phyloP scores from a whole-genome alignment of 1,284 basidiomycete species.

The Boletus calvinii region DNA sequence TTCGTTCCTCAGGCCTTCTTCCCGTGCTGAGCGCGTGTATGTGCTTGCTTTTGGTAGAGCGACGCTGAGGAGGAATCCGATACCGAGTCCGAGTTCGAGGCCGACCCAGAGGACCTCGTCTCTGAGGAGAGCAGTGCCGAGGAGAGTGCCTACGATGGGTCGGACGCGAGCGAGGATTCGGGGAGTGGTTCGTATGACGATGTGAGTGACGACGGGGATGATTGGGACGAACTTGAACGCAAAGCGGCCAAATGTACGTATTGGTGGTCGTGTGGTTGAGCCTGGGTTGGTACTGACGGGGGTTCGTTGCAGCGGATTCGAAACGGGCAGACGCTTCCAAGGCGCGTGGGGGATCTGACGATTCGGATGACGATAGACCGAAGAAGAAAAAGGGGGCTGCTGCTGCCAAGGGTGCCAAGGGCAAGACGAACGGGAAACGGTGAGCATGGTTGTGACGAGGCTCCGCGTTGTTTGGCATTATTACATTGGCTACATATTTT shows the following conservation, averaged over 20 bases:
- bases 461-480: background rate
- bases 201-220: slow-evolving; percentile 83
- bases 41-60: slow-evolving; percentile 43
- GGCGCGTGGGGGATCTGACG: slow-evolving; percentile 58
- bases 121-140: slow-evolving; percentile 53
- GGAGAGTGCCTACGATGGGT: slow-evolving; percentile 56
- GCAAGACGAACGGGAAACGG: slow-evolving; percentile 45
- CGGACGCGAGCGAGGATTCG: slow-evolving; percentile 67
- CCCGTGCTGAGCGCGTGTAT: background rate
- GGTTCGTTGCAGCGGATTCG: slow-evolving; percentile 54
- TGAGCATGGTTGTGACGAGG: slow-evolving; percentile 17
- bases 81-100: slow-evolving; percentile 80
- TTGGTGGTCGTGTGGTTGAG: background rate
- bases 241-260: slow-evolving; percentile 79
- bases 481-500: background rate
- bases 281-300: slow-evolving; percentile 1
- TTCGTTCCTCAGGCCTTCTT: background rate
- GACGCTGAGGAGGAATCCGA: slow-evolving; percentile 67
- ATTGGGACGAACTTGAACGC: slow-evolving; percentile 93
- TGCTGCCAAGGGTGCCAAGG: slow-evolving; percentile 29
- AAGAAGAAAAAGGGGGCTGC: slow-evolving; percentile 63
- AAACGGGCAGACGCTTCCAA: slow-evolving; percentile 54
- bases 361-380: slow-evolving; percentile 61
- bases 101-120: slow-evolving; percentile 54
- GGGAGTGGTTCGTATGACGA: slow-evolving; percentile 66